Percentiles rank a stretch among this genome's conserved stretches.
phyloP scores from a whole-genome alignment of 306 rosid genomes.

The Trifolium repens region DNA sequence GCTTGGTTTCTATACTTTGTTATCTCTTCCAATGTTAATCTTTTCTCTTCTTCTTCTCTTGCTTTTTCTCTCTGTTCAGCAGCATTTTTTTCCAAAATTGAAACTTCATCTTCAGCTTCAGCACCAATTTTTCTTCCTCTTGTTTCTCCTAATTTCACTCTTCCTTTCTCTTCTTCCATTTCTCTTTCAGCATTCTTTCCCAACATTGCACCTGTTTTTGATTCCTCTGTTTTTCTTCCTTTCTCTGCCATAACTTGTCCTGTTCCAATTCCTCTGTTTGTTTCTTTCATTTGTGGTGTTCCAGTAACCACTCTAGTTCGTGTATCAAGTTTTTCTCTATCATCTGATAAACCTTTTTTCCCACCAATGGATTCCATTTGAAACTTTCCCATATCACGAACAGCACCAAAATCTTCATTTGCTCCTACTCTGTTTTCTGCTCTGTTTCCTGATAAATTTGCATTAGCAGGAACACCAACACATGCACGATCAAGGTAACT shows the following conservation, averaged over 20 bases:
- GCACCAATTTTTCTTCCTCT: not conserved
- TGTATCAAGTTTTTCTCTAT: conserved; percentile 3
- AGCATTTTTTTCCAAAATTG: not conserved
- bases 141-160: not conserved
- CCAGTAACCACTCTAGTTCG: conserved; percentile 35
- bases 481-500: not conserved
- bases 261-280: not conserved
- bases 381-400: conserved; percentile 14
- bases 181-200: not conserved
- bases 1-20: conserved; percentile 46
- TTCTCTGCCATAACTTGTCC: conserved; percentile 32
- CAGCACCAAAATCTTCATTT: not conserved
- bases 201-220: not conserved
- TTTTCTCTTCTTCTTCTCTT: conserved; percentile 4
- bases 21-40: conserved; percentile 46
- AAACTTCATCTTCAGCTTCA: not conserved
- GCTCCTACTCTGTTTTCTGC: not conserved
- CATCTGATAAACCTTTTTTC: not conserved
- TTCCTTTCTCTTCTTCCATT: not conserved
- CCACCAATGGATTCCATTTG: not conserved
- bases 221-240: conserved; percentile 13
- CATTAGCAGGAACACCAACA: not conserved
- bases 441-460: not conserved
- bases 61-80: not conserved
- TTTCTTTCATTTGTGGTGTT: not conserved